Percentiles rank a stretch among this genome's conserved stretches.
Evolutionary conservation across 2,329 filamentous ascomycete genomes (phyloP).

Genomic region (Dryadomyces sulphureus): DNA sequence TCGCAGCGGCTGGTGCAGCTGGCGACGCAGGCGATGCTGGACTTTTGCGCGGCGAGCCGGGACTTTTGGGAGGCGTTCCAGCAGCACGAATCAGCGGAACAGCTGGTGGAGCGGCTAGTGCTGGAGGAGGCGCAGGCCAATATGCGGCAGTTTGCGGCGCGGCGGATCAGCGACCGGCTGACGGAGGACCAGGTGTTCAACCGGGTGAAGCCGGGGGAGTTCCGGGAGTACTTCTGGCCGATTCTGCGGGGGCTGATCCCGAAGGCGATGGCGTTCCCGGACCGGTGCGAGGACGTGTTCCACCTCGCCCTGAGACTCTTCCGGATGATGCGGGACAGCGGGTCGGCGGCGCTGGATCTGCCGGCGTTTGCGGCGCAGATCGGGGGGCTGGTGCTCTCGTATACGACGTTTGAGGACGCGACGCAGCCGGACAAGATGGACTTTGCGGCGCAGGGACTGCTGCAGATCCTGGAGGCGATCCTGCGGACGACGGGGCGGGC

Average conservation of each 20-base stretch:
- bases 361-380: constrained; percentile 14
- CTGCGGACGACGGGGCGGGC: constrained; percentile 10
- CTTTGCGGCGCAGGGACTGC: constrained; percentile 20
- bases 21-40: constrained; percentile 24
- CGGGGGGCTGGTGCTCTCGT: constrained; percentile 14
- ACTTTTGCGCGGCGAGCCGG: constrained; percentile 22
- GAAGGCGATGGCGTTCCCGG: constrained; percentile 17
- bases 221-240: constrained; percentile 34
- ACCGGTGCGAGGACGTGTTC: constrained; percentile 30
- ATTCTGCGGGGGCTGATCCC: constrained; percentile 22
- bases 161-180: constrained; percentile 19
- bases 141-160: constrained; percentile 21
- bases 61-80: constrained; percentile 25
- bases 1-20: constrained; percentile 11
- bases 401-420: constrained; percentile 22
- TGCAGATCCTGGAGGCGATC: constrained; percentile 19
- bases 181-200: not conserved
- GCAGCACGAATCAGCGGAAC: constrained; percentile 13
- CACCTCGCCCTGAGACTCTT: constrained; percentile 25
- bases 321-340: constrained; percentile 20
- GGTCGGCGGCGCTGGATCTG: constrained; percentile 17
- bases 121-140: constrained; percentile 20
- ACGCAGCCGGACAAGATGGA: constrained; percentile 22
- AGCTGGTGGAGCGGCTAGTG: constrained; percentile 20
- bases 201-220: constrained; percentile 19